These are phyloP conservation scores for Caulochytrium protostelioides DNA, from an alignment of 371 early-diverging fungal genomes.

Conservation along the genomic window DNA sequence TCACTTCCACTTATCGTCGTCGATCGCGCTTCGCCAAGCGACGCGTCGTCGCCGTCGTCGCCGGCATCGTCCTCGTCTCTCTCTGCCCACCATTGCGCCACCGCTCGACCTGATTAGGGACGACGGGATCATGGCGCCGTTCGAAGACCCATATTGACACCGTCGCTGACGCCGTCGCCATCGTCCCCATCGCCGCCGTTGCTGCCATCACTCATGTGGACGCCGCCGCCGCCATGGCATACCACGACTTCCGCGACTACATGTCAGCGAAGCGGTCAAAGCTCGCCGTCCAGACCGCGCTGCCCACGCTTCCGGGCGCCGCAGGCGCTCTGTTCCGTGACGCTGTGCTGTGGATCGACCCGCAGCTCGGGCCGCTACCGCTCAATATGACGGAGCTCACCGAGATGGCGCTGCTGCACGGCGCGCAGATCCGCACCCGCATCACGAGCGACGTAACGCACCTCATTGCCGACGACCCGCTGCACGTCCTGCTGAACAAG, in stretches of 20 bases:
- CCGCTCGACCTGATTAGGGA: too few relatives aligned
- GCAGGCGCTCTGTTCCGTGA: neutral
- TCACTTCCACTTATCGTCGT: too few relatives aligned
- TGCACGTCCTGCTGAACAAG: neutral
- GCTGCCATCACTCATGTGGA: too few relatives aligned
- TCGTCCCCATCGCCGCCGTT: too few relatives aligned
- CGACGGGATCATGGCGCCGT: too few relatives aligned
- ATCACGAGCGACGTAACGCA: conserved; percentile 12
- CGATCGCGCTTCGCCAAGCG: too few relatives aligned
- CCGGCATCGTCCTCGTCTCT: too few relatives aligned
- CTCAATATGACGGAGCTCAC: conserved; percentile 5
- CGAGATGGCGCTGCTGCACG: conserved; percentile 8
- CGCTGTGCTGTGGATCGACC: conserved; percentile 11
- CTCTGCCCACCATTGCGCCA: too few relatives aligned
- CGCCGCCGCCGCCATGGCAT: too few relatives aligned
- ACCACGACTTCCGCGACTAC: conserved; percentile 6
- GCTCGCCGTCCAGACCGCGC: conserved; percentile 7
- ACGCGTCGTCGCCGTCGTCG: too few relatives aligned
- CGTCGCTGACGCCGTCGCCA: too few relatives aligned
- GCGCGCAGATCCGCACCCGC: conserved; percentile 10
- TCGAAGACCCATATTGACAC: too few relatives aligned
- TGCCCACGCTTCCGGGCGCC: neutral
- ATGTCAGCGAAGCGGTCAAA: conserved; percentile 10
- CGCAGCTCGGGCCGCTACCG: conserved; percentile 5
- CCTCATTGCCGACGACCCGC: conserved; percentile 10